Percentiles rank a stretch among this genome's conserved stretches.
These are phyloP conservation scores for Raphanus hybrid DNA, from an alignment of 441 rosid species.

Conservation along the genomic window DNA sequence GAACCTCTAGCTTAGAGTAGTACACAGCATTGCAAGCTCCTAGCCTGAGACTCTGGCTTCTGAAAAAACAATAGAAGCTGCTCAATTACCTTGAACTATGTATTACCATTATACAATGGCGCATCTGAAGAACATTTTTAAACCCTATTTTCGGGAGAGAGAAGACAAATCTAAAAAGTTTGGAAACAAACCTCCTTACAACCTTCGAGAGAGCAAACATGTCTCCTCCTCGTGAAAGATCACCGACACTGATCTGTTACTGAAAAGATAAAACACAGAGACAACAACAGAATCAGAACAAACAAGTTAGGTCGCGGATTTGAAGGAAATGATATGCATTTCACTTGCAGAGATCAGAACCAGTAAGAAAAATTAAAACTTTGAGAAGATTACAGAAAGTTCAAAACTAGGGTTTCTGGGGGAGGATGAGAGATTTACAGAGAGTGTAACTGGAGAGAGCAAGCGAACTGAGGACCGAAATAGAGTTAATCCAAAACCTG, in stretches of 20 bases:
- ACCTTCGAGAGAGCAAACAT: conserved; percentile 35
- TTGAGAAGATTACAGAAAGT: background rate
- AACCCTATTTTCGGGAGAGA: background rate
- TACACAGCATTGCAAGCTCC: conserved; percentile 45
- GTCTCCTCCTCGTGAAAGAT: conserved; percentile 16
- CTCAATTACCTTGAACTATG: no score
- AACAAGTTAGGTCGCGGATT: background rate
- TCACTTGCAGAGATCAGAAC: conserved; percentile 14
- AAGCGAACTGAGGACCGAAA: conserved; percentile 16
- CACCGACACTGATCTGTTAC: conserved; percentile 15
- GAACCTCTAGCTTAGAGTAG: conserved; percentile 45
- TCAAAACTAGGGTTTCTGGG: background rate
- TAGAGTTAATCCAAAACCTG: conserved; percentile 13
- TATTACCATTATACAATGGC: background rate
- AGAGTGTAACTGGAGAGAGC: background rate
- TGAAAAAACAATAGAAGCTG: conserved; percentile 13
- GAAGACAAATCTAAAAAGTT: background rate
- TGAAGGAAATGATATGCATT: background rate
- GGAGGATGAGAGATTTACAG: conserved; percentile 18
- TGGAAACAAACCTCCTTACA: conserved; percentile 31
- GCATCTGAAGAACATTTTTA: background rate
- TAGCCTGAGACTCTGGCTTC: conserved; percentile 48
- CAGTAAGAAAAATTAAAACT: conserved; percentile 6
- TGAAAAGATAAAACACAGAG: background rate
- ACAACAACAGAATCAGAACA: conserved; percentile 3